Evolutionary conservation across 768 basidiomycete species (phyloP).

Genomic region (Suillus bovinus): DNA sequence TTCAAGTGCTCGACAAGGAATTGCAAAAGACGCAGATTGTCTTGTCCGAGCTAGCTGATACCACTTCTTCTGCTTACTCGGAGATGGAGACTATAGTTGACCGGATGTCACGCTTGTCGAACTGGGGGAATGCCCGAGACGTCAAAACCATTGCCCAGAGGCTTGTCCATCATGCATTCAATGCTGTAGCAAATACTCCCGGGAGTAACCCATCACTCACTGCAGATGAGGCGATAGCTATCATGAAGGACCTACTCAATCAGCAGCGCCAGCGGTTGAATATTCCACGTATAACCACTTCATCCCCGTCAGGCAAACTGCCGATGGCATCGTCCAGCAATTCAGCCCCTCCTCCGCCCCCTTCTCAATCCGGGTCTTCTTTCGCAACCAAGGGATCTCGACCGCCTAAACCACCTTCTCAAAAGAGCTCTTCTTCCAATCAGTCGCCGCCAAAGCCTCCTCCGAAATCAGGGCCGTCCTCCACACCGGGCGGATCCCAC

Average conservation of each 20-base stretch:
- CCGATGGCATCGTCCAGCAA: constrained; percentile 20
- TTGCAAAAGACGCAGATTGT: constrained; percentile 45
- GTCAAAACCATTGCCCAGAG: constrained; percentile 53
- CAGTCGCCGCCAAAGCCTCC: constrained; percentile 19
- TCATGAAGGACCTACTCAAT: constrained; percentile 24
- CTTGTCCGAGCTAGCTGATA: constrained; percentile 38
- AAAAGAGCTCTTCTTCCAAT: constrained; percentile 8
- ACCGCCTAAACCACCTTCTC: constrained; percentile 18
- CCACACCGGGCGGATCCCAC: constrained; percentile 1
- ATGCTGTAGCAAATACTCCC: constrained; percentile 18
- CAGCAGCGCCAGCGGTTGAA: constrained; percentile 27
- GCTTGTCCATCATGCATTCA: constrained; percentile 45
- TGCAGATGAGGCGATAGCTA: constrained; percentile 29
- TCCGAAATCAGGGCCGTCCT: constrained; percentile 1
- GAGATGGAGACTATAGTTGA: constrained; percentile 42
- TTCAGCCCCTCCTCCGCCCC: constrained; percentile 24
- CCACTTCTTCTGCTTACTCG: constrained; percentile 27
- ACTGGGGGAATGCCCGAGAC: constrained; percentile 75
- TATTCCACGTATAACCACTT: constrained; percentile 18
- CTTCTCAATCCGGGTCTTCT: constrained; percentile 19
- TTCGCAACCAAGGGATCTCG: constrained; percentile 18
- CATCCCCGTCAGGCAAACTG: constrained; percentile 4
- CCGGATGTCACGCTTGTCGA: constrained; percentile 44
- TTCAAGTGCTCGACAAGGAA: constrained; percentile 49
- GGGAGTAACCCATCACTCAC: constrained; percentile 26